These are phyloP conservation scores for Fusarium compactum DNA, from an alignment of 2,329 filamentous ascomycete genomes.

Conservation along the genomic window DNA sequence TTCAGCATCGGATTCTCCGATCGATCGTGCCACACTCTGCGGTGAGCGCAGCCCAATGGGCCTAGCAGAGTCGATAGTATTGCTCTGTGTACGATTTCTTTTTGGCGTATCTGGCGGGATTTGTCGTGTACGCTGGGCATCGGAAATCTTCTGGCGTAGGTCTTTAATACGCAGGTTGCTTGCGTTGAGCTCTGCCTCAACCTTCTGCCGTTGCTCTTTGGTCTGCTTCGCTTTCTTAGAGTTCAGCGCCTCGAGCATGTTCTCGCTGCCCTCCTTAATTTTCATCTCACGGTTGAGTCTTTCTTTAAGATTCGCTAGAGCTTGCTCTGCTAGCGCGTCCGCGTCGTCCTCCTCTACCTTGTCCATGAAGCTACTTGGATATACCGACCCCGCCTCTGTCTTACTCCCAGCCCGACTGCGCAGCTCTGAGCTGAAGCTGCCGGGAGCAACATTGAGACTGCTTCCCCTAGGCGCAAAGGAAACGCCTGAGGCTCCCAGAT, in stretches of 20 bases:
- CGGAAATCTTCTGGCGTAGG: constrained; percentile 70
- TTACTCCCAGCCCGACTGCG: constrained; percentile 67
- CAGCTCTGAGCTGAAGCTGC: constrained; percentile 91
- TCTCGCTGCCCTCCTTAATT: constrained; percentile 97
- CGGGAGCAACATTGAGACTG: constrained; percentile 78
- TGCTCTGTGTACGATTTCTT: constrained; percentile 62
- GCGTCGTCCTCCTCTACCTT: constrained; percentile 73
- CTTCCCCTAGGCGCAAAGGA: constrained; percentile 75
- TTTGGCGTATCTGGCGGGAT: constrained; percentile 65
- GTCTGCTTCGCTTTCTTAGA: constrained; percentile 96
- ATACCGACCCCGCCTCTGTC: constrained; percentile 52
- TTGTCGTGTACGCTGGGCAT: constrained; percentile 65
- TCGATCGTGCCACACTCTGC: constrained; percentile 66
- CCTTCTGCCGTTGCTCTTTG: constrained; percentile 82
- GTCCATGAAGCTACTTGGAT: constrained; percentile 60
- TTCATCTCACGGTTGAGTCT: constrained; percentile 95
- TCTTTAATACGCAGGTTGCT: constrained; percentile 81
- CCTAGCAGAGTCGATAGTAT: constrained; percentile 58
- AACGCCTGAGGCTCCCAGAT: constrained; percentile 65
- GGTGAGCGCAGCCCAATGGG: constrained; percentile 67
- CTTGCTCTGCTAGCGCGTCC: constrained; percentile 73
- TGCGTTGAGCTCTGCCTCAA: constrained; percentile 89
- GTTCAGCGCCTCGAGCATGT: constrained; percentile 94
- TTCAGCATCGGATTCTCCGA: constrained; percentile 72
- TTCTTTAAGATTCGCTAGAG: constrained; percentile 81